phyloP scores from a whole-genome alignment of 768 basidiomycete species.

The Baorangia bicolor region DNA sequence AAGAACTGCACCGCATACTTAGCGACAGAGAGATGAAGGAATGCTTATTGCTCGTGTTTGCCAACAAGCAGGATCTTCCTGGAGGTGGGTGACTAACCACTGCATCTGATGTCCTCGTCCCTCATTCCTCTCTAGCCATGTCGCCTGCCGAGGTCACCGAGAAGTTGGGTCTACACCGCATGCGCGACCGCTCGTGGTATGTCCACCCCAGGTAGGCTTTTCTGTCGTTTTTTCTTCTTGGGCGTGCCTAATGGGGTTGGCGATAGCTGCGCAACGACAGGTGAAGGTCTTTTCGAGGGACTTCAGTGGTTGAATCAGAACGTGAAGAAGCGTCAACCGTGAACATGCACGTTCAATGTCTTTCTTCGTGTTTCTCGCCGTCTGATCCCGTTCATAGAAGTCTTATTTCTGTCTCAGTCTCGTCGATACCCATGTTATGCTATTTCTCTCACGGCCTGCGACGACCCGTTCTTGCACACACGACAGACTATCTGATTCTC shows the following conservation, averaged over 20 bases:
- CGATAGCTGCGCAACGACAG: conserved; percentile 88
- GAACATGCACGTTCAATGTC: conserved; percentile 28
- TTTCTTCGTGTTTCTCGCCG: conserved; percentile 20
- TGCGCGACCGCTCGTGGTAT: conserved; percentile 99
- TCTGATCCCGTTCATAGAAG: conserved; percentile 25
- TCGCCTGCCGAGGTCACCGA: conserved; percentile 99
- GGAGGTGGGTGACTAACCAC: conserved; percentile 63
- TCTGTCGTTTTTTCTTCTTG: background rate
- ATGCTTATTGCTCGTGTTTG: conserved; percentile 95
- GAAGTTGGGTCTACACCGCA: conserved; percentile 90
- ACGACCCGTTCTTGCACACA: conserved; percentile 35
- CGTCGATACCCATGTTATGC: conserved; percentile 35
- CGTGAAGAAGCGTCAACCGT: conserved; percentile 89
- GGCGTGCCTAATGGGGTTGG: background rate
- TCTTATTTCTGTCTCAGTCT: conserved; percentile 15
- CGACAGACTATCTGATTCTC: conserved; percentile 37
- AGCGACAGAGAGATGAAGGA: conserved; percentile 98
- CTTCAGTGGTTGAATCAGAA: conserved; percentile 97
- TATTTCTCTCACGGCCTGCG: conserved; percentile 36
- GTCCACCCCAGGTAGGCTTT: conserved; percentile 88
- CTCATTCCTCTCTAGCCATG: conserved; percentile 61
- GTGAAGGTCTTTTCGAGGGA: conserved; percentile 96
- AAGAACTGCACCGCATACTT: conserved; percentile 93
- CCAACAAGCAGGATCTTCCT: conserved; percentile 98
- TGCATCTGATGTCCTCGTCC: background rate